A percentile compares a stretch with the other conserved stretches of the same genome.
Evolutionary conservation across 768 basidiomycete species (phyloP).

Genomic region (Candolleomyces efflorescens): DNA sequence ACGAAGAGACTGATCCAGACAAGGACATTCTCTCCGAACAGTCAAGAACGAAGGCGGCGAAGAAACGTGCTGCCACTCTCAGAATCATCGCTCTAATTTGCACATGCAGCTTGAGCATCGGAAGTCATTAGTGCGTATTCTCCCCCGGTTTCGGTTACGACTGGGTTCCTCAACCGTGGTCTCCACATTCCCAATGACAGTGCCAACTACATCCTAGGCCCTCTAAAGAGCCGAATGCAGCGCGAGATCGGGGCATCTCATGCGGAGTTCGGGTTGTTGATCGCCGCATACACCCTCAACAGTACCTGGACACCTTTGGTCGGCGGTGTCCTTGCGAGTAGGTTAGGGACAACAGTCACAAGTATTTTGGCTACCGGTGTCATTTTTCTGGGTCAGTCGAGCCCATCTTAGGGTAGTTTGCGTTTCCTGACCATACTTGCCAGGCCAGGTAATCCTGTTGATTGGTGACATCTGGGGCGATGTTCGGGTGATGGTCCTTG

Average conservation of each 20-base stretch:
- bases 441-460: slow-evolving; percentile 66
- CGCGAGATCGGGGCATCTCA: slow-evolving; percentile 73
- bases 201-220: slow-evolving; percentile 71
- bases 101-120: slow-evolving; percentile 69
- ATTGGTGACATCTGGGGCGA: slow-evolving; percentile 56
- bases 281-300: slow-evolving; percentile 75
- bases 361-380: slow-evolving; percentile 74
- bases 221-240: slow-evolving; percentile 65
- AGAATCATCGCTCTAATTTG: slow-evolving; percentile 61
- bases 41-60: slow-evolving; percentile 11
- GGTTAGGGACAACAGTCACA: slow-evolving; percentile 65
- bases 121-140: slow-evolving; percentile 67
- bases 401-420: neutral
- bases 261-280: slow-evolving; percentile 71
- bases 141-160: neutral
- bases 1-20: neutral
- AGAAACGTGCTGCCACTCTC: slow-evolving; percentile 39
- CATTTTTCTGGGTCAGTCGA: slow-evolving; percentile 50
- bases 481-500: slow-evolving; percentile 68
- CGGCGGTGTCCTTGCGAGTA: slow-evolving; percentile 66
- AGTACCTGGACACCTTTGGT: slow-evolving; percentile 72
- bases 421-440: neutral
- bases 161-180: neutral
- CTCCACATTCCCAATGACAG: slow-evolving; percentile 36
- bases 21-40: neutral